Conservation (phyloP, 352 stramenopile species). For the Blastocystis sp. region DNA sequence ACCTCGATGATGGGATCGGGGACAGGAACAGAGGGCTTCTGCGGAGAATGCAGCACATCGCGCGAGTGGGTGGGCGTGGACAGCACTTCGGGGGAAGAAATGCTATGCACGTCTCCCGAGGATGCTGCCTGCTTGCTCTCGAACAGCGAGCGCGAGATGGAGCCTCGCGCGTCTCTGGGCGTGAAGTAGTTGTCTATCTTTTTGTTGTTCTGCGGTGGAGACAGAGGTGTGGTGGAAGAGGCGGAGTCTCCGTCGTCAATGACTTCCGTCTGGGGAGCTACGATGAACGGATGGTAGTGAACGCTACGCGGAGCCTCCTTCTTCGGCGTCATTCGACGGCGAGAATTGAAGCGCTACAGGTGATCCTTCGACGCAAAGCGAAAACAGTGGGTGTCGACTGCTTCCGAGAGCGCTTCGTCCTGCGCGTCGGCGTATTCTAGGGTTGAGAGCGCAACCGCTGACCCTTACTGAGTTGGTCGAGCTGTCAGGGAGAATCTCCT, state of each 20-base stretch:
- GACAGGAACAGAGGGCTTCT: not conserved
- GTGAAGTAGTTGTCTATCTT: slow-evolving; percentile 55
- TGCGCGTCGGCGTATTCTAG: slow-evolving; percentile 5
- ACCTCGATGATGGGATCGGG: not conserved
- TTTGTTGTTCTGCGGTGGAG: slow-evolving; percentile 60
- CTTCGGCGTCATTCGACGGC: slow-evolving; percentile 11
- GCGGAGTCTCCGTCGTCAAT: slow-evolving; percentile 56
- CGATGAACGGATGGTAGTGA: not conserved
- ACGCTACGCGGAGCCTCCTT: slow-evolving; percentile 25
- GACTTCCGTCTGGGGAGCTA: slow-evolving; percentile 11
- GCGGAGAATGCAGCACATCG: not conserved
- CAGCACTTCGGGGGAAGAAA: not conserved
- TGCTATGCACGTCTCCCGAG: not conserved
- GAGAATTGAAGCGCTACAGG: slow-evolving; percentile 20
- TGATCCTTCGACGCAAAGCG: too few species aligned
- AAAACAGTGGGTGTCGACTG: slow-evolving; percentile 68
- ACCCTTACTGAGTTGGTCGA: slow-evolving; percentile 55
- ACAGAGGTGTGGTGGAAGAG: slow-evolving; percentile 38
- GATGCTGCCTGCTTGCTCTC: not conserved
- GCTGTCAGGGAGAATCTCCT: slow-evolving; percentile 34
- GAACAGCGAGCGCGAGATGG: slow-evolving; percentile 22
- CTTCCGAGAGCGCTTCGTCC: slow-evolving; percentile 11
- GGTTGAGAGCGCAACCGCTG: not conserved
- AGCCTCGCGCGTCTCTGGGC: slow-evolving; percentile 21
- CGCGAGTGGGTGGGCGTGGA: not conserved